phyloP scores from a whole-genome alignment of 495 filamentous ascomycete species.

The Lentithecium fluviatile region DNA sequence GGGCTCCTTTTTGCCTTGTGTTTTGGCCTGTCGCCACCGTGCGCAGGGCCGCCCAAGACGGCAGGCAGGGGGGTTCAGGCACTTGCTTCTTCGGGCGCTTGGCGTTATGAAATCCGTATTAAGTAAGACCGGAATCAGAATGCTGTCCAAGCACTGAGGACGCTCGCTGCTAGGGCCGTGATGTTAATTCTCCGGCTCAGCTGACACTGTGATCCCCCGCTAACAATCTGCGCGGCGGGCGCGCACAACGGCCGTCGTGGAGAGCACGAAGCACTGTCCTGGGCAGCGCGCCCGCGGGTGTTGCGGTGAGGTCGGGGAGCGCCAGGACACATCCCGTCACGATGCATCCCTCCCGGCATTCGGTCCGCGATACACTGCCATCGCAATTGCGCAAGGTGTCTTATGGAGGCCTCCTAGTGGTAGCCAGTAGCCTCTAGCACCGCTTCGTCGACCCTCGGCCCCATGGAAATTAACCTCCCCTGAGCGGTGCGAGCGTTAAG shows the following conservation, averaged over 20 bases:
- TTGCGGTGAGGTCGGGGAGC: too few species aligned
- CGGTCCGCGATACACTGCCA: neutral
- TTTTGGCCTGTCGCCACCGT: slow-evolving; percentile 4
- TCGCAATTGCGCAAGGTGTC: too few species aligned
- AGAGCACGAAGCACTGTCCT: neutral
- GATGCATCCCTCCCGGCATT: neutral
- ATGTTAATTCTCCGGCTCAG: neutral
- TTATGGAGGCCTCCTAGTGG: too few species aligned
- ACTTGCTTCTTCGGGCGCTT: neutral
- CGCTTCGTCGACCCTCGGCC: slow-evolving; percentile 8
- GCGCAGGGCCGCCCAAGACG: too few species aligned
- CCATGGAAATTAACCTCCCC: slow-evolving; percentile 33
- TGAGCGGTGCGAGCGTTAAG: slow-evolving; percentile 9
- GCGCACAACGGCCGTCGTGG: neutral
- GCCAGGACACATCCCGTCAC: neutral
- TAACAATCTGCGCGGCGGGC: neutral
- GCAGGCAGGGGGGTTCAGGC: neutral
- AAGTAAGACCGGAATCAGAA: neutral
- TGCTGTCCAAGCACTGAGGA: too few species aligned
- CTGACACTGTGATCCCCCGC: neutral
- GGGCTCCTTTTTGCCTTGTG: slow-evolving; percentile 13
- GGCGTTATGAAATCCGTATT: neutral
- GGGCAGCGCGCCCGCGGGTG: too few species aligned
- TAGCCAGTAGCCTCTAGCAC: slow-evolving; percentile 1
- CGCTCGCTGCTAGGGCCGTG: neutral